Percentiles rank a stretch among this genome's conserved stretches.
These are phyloP conservation scores for Citrullus mucosospermus DNA, from an alignment of 306 rosid genomes.

Conservation along the genomic window DNA sequence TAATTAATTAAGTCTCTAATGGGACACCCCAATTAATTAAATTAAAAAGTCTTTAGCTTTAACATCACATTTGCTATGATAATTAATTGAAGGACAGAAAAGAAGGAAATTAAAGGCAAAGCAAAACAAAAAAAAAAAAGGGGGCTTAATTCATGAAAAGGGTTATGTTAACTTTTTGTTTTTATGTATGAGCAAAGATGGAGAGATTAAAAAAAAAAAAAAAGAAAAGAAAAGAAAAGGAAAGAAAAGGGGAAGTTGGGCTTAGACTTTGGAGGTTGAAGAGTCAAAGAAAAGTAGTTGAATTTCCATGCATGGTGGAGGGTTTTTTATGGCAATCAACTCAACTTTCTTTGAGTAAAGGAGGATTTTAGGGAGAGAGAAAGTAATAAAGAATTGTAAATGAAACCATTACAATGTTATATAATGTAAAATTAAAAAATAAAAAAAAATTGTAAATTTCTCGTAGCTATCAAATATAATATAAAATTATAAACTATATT, in stretches of 20 bases:
- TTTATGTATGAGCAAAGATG: background rate
- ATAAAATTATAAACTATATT: too few relatives aligned
- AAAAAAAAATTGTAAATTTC: too few relatives aligned
- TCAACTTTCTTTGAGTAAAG: background rate
- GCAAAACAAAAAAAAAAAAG: background rate
- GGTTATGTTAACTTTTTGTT: background rate
- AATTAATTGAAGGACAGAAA: background rate
- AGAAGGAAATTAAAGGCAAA: background rate
- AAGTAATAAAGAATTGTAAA: background rate
- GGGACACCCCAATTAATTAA: background rate
- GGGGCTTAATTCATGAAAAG: background rate
- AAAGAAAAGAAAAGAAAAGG: background rate
- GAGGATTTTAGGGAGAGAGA: background rate
- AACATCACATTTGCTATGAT: background rate
- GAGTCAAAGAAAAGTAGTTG: constrained; percentile 5
- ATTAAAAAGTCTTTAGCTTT: background rate
- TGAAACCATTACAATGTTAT: too few relatives aligned
- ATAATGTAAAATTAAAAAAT: too few relatives aligned
- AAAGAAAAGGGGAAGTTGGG: background rate
- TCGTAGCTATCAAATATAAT: too few relatives aligned
- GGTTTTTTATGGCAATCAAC: background rate
- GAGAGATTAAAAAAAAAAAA: background rate
- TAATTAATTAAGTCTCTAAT: background rate
- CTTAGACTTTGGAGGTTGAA: background rate
- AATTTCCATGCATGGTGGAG: constrained; percentile 2